Evolutionary conservation across 2,329 filamentous ascomycete genomes (phyloP), one percentile per base, ranked within the genome.

Genomic region (Pseudocercospora eumusae): DNA sequence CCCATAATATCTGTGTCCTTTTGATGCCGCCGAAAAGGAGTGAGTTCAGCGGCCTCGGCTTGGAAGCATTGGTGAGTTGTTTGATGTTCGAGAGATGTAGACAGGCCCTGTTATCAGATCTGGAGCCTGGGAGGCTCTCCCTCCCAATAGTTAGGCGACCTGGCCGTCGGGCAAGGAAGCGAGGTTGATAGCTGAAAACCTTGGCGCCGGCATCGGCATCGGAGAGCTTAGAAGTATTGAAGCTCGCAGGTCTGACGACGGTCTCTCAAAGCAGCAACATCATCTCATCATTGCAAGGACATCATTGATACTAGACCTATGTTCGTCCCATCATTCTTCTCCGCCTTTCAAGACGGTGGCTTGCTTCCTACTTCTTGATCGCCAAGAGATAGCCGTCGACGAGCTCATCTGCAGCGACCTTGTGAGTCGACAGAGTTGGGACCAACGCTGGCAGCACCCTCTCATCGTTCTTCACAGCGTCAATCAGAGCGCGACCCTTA

Each of bases 321-420:
- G 8, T 8, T 28, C 27, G 27, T 28, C 27, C 9, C 8, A 8
- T 4, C 27, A 28, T 9, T 28, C 7, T 7, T 7, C 25, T 9
- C 4, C 9, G 27, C 9, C 4, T 28, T 28, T 28, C 27, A 28
- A 8, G 9, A 9, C 7, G 9, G 4, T 15, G 3, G 15, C 40
- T n/a, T 5, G 40, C 40, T n/a, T 28, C 28, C 44, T 57, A 68
- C 55, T 66, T 64, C 11, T 64, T 62, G 28, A 60, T 28, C 25
- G 64, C 67, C 45, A 69, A 21, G 31, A 68, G 31, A 42, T 63
- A 69, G 6, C 63, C 66, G 60, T 69, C 67, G 13, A 64, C 53
- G 36, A 67, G 23, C 25, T 64, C 62, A 40, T 40, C 45, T 11
- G 57, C 9, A 28, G 57, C 42, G 9, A 18, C 28, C 62, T 67